Evolutionary conservation across 139 green algal genomes (phyloP), one percentile per base, ranked within the genome.

Genomic region (Closterium sp.): DNA sequence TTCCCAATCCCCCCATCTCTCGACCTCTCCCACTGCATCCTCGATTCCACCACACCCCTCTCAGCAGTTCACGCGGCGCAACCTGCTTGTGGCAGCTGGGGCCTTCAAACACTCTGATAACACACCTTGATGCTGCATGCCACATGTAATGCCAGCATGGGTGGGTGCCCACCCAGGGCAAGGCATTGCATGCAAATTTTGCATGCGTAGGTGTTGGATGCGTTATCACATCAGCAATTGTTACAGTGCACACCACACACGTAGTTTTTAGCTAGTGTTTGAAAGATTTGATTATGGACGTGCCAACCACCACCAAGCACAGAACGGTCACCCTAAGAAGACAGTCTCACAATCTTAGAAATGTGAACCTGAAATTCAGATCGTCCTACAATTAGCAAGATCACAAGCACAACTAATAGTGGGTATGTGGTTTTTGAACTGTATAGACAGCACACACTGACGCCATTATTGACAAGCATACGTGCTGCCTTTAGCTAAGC

Each of bases 11-110:
- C 3, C 79, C 79, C 24, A 9, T 7, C 4, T 86, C 27, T 86
- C 27, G 4, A 30, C 79, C 13, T 13, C 38, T n/a, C 7, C 38
- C 38, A 17, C 38, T 9, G 7, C 5, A 11, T 34, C 2, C n/a
- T 87, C 22, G 27, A 9, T 30, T 87, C 85, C 28, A 5, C 87
- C 45, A 19, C 27, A 4, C 11, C 87, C 31, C 87, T 62, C 87
- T 31, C 32, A 10, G 90, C 90, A 92, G 90, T 92, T 92, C 90
- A 92, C 90, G 30, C 70, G 90, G 70, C 45, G 90, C 31, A 92
- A 92, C 19, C 90, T 92, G 30, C 70, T 92, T 13, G n/a, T 92
- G 24, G 90, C 90, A 42, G 70, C 90, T 24, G 90, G 90, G 7
- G 90, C 90, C 13, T 90, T 92, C 38, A 90, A 45, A 29, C 73